Conservation (phyloP, 345 rosid genomes). For the Limnanthes douglasii region DNA sequence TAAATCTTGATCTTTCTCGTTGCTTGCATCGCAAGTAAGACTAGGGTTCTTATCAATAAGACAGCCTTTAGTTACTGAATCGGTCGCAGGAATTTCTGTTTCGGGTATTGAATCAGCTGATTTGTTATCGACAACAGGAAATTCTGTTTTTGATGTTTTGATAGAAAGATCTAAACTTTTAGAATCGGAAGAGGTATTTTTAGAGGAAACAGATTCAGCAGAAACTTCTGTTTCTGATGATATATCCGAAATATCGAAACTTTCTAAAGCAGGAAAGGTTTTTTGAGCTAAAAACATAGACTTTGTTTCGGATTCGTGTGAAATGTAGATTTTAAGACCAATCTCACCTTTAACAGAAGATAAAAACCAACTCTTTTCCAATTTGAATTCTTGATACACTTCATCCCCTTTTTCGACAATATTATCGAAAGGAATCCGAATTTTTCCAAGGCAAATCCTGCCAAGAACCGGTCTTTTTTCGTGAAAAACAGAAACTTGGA, state of each 20-base stretch:
- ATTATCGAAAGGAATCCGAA: slow-evolving; percentile 24
- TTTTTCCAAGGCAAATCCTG: slow-evolving; percentile 31
- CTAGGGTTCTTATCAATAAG: too few relatives aligned
- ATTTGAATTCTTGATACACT: slow-evolving; percentile 27
- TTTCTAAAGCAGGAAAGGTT: slow-evolving; percentile 1
- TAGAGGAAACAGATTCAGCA: slow-evolving; percentile 1
- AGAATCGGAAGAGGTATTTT: background rate
- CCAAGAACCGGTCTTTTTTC: slow-evolving; percentile 28
- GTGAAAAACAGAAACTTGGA: slow-evolving; percentile 30
- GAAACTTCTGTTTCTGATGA: slow-evolving; percentile 11
- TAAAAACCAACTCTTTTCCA: slow-evolving; percentile 28
- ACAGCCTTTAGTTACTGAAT: too few relatives aligned
- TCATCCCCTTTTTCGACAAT: slow-evolving; percentile 32
- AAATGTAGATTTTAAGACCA: slow-evolving; percentile 27
- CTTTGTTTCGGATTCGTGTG: slow-evolving; percentile 12
- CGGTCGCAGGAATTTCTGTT: too few relatives aligned
- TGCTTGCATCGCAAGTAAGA: too few relatives aligned
- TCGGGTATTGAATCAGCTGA: too few relatives aligned
- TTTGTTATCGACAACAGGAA: too few relatives aligned
- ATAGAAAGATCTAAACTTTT: too few relatives aligned
- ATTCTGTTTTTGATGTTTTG: too few relatives aligned
- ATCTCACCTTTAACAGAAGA: slow-evolving; percentile 39
- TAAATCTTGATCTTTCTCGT: slow-evolving; percentile 10
- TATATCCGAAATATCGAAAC: too few relatives aligned
- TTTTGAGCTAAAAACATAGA: slow-evolving; percentile 8